These are phyloP conservation scores for Tuber borchii DNA, from an alignment of 495 filamentous ascomycete species.

Conservation along the genomic window DNA sequence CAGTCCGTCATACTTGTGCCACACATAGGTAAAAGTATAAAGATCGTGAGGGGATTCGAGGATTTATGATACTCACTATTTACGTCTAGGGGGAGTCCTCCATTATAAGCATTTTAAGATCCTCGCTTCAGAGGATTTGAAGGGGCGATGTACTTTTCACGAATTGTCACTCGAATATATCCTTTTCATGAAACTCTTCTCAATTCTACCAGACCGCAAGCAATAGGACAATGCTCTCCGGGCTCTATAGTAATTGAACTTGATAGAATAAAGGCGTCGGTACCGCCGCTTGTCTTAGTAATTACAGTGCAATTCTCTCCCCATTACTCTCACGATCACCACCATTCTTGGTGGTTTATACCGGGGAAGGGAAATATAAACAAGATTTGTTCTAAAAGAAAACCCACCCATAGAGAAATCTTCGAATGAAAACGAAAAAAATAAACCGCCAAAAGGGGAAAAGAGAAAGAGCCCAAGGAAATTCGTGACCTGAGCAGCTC, in stretches of 20 bases:
- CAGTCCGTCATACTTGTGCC: not conserved
- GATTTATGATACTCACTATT: no score
- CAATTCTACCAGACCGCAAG: not conserved
- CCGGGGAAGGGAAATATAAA: not conserved
- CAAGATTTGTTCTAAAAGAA: not conserved
- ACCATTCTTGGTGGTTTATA: not conserved
- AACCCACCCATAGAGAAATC: not conserved
- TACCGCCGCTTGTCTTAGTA: not conserved
- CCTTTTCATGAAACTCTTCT: not conserved
- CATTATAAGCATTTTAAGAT: not conserved
- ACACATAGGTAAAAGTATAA: not conserved
- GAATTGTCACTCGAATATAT: not conserved
- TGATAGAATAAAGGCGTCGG: not conserved
- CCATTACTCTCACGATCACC: not conserved
- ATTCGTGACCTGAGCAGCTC: not conserved
- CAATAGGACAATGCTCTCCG: not conserved
- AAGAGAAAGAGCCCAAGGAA: not conserved
- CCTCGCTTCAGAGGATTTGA: not conserved
- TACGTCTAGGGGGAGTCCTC: no score
- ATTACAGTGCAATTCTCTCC: not conserved
- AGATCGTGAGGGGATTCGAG: not conserved
- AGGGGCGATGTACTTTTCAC: not conserved
- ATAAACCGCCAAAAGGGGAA: not conserved
- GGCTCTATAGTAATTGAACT: not conserved
- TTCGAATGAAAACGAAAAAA: not conserved